These are phyloP conservation scores for Epichloe bromicola DNA, from an alignment of 2,329 filamentous ascomycete species.

Conservation along the genomic window DNA sequence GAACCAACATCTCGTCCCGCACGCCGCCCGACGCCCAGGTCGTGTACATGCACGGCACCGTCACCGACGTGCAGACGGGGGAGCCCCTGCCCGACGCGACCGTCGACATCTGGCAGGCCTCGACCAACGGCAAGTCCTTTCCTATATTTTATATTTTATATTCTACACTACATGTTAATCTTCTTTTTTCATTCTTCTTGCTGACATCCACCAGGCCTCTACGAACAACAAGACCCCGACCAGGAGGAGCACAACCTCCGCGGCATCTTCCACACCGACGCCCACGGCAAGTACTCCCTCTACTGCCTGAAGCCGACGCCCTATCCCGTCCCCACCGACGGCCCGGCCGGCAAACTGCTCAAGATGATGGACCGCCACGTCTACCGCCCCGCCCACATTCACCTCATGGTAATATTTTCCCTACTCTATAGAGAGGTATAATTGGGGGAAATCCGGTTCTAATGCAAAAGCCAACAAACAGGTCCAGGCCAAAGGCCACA, in stretches of 20 bases:
- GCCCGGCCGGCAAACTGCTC: conserved; percentile 40
- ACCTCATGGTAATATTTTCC: conserved; percentile 46
- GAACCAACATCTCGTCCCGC: conserved; percentile 48
- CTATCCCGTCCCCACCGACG: conserved; percentile 37
- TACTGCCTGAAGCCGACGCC: conserved; percentile 48
- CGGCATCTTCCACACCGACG: conserved; percentile 57
- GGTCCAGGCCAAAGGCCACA: conserved; percentile 43
- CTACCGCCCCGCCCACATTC: conserved; percentile 46
- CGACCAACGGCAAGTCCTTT: conserved; percentile 44
- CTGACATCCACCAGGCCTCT: conserved; percentile 24
- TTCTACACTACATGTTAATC: too few species aligned
- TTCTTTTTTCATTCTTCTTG: too few species aligned
- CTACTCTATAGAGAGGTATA: too few species aligned
- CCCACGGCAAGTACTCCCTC: conserved; percentile 48
- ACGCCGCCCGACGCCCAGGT: conserved; percentile 36
- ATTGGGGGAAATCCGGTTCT: background rate
- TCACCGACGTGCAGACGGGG: conserved; percentile 44
- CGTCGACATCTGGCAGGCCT: conserved; percentile 71
- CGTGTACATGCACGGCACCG: conserved; percentile 50
- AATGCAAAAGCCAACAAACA: conserved; percentile 1
- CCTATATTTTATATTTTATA: too few species aligned
- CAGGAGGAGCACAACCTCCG: conserved; percentile 64
- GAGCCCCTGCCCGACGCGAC: conserved; percentile 51
- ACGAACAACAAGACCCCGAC: conserved; percentile 60
- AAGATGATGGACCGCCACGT: conserved; percentile 40